Evolutionary conservation across 116 monocot genomes (phyloP), one percentile per base, ranked within the genome.

Genomic region (Trichopus zeylanicus): DNA sequence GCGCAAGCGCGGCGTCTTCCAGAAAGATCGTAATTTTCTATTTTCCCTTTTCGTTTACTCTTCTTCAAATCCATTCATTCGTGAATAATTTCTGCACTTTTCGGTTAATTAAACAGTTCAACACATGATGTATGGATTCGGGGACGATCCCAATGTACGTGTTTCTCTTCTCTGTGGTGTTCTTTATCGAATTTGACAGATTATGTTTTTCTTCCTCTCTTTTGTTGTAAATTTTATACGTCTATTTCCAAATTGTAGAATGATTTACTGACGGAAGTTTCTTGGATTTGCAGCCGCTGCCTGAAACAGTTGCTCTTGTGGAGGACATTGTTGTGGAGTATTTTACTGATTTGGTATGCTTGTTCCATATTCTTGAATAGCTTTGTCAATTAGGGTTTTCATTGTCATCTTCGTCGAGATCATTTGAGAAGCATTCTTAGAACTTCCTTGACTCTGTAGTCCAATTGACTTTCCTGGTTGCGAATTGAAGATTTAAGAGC

Each of bases 101-200:
- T 61, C 48, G 10, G 21, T 63, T 56, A 4, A 38, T 63, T 31
- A 18, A n/a, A n/a, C 76, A 95, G 95, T 95, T 70, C 95, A 90
- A 51, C 95, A 95, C 68, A 87, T 95, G 90, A 95, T 95, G 95
- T 95, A 95, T 75, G 95, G 95, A 8, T 95, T 90, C 65, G 95
- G 95, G 5, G 95, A 95, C 57, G 95, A 95, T 79, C 74, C 83
- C 31, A 95, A 90, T 90, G 95, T 95, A 76, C 80, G 83, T n/a
- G n/a, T n/a, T n/a, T n/a, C n/a, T n/a, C n/a, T n/a, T n/a, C n/a
- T 12, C 18, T 42, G 6, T 42, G n/a, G 42, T 42, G 3, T 16
- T 42, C 13, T 18, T 10, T 3, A n/a, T 15, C 48, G 18, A 46
- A 23, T 67, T 46, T 13, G n/a, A n/a, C n/a, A n/a, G n/a, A 6